Conservation (phyloP, 768 basidiomycete species). For the Galerina marginata region DNA sequence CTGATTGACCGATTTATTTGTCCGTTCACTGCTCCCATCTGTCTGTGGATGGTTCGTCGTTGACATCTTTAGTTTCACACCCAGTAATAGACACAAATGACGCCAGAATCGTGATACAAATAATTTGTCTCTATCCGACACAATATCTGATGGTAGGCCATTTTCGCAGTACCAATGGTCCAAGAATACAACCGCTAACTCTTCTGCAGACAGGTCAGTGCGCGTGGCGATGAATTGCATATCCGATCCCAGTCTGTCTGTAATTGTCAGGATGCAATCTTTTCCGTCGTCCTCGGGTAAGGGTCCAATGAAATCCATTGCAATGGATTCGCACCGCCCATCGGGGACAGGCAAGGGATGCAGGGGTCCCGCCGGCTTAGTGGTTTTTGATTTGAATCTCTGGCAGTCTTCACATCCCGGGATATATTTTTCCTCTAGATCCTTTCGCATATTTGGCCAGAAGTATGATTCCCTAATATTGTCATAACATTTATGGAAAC, state of each 20-base stretch:
- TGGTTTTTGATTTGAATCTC: too few relatives aligned
- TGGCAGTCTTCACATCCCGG: constrained; percentile 37
- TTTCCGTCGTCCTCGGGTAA: constrained; percentile 30
- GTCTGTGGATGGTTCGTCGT: constrained; percentile 45
- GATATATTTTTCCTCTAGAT: constrained; percentile 38
- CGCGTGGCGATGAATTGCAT: constrained; percentile 19
- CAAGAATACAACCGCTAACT: constrained; percentile 31
- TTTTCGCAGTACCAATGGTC: constrained; percentile 40
- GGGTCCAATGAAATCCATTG: constrained; percentile 38
- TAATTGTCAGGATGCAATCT: constrained; percentile 30
- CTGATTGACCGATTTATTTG: constrained; percentile 41
- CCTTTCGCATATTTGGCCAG: constrained; percentile 39
- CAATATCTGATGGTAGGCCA: constrained; percentile 36
- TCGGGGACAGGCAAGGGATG: constrained; percentile 33
- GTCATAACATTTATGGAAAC: constrained; percentile 34
- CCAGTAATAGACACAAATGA: constrained; percentile 29
- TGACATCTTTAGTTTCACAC: constrained; percentile 37
- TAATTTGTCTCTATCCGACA: constrained; percentile 37
- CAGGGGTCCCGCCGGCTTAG: constrained; percentile 18
- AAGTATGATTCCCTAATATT: constrained; percentile 28
- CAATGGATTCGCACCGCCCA: constrained; percentile 23
- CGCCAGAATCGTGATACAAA: constrained; percentile 37
- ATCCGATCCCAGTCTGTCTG: constrained; percentile 29
- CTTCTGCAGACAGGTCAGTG: constrained; percentile 16
- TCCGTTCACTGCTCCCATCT: constrained; percentile 39